Evolutionary conservation across 768 basidiomycete species (phyloP), one percentile per base, ranked within the genome.

Genomic region (Leccinellum rugosiceps): DNA sequence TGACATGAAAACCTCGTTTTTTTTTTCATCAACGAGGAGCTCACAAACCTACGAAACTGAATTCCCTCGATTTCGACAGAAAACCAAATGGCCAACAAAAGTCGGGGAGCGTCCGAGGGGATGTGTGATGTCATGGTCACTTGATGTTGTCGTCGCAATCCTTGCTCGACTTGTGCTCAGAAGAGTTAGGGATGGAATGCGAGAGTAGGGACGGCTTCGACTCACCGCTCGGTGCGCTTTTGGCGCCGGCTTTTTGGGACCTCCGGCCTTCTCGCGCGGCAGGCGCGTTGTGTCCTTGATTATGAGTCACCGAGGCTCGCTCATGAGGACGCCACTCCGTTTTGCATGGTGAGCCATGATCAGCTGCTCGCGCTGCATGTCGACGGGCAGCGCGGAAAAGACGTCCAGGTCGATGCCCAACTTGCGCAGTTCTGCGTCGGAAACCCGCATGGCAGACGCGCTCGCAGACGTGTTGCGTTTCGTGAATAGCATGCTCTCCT

Each of bases 401-500:
- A 91, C 84, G 7, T 79, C 82, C 0, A 84, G 84, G 67, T 94
- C 93, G 64, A 98, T 83, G 11, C 80, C 83, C 23, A 94, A 76
- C 35, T 79, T 77, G 14, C 65, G 71, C 38, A 97, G 76, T 64
- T 92, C 85, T 3, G 70, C 75, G 17, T 84, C 79, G 0, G 82
- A 71, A 23, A 87, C 76, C 23, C 75, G 78, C 21, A 81, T 68
- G 0, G 72, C 65, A 15, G 74, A 71, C 63, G 75, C 52, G 4
- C 57, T 58, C 17, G 53, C 44, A 23, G 57, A 55, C 17, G 61
- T 69, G 13, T 65, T 66, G 10, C 73, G 74, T 51, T 73, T 77
- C 31, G 68, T 58, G 53, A 81, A 76, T 2, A 80, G 68, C 26
- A 60, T 65, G 46, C 65, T 73, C 63, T 77, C 76, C 50, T 61